Evolutionary conservation across 352 stramenopile genomes (phyloP), one percentile per base, ranked within the genome.

Genomic region (Albugo candida): DNA sequence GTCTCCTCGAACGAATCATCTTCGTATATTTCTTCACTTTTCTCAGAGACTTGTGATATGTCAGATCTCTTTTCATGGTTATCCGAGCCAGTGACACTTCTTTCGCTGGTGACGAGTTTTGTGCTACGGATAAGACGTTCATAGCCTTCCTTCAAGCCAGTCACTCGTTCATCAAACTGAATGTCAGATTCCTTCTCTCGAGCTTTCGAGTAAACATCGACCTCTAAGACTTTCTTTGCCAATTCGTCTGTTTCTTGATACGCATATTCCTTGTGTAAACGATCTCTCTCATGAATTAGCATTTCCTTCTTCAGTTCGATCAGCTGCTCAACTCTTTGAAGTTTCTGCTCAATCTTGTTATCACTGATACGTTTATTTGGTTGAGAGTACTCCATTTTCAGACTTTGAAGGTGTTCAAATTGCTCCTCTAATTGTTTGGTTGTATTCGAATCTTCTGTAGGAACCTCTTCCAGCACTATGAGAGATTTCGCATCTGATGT

Each of bases 381-480:
- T 8, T 19, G 17, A 10, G 8, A 43, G 17, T 43, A 19, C 17
- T 43, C 38, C 2, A 19, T 24, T 19, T 3, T 24, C 8, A 24
- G 17, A 43, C 19, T 24, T 8, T 43, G 17, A 24, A 51, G 20
- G 2, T 55, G 47, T 39, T 34, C 39, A 5, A 37, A 31, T 13
- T 57, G 47, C 11, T 42, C 46, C 6, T 41, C 47, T 16, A 48
- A 34, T 11, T 13, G 27, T 11, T 52, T 18, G 1, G 16, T 31
- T 17, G 44, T 13, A 11, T 24, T 39, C 13, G 55, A 42, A 2
- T 48, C 34, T 18, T 59, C n/a, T 6, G 19, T 21, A 11, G 31
- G 35, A 11, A 18, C 20, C 42, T 39, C 45, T 63, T 14, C 56
- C 58, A 1, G 49, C 8, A 43, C 38, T 21, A 10, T 43, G 17